Evolutionary conservation across 495 filamentous ascomycete species (phyloP).

Genomic region (Penicillium silybi): DNA sequence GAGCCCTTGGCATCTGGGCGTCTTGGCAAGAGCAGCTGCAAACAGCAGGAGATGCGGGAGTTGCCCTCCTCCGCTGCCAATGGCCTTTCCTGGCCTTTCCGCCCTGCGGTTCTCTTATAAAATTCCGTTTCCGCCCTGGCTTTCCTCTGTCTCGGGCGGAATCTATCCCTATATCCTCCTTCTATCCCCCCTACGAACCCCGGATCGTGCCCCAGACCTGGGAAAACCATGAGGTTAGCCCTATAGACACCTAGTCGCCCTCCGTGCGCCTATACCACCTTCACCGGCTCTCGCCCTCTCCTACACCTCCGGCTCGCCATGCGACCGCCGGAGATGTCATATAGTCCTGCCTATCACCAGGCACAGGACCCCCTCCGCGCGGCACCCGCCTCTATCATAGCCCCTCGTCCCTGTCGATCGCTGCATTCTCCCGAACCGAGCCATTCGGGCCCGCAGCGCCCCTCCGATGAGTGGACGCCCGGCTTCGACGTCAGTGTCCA

Average conservation of each 20-base stretch:
- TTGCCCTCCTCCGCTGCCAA: constrained; percentile 30
- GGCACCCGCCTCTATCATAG: constrained; percentile 15
- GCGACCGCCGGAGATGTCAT: constrained; percentile 40
- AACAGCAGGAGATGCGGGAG: constrained; percentile 21
- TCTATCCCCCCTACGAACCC: constrained; percentile 4
- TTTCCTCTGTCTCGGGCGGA: constrained; percentile 8
- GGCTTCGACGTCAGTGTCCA: constrained; percentile 14
- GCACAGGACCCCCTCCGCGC: constrained; percentile 25
- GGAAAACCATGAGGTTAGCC: constrained; percentile 39
- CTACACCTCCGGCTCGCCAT: constrained; percentile 24
- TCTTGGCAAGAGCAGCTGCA: constrained; percentile 37
- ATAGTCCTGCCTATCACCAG: constrained; percentile 39
- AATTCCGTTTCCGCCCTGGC: constrained; percentile 20
- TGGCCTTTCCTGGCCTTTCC: constrained; percentile 32
- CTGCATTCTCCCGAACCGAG: constrained; percentile 14
- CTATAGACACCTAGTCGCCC: constrained; percentile 24
- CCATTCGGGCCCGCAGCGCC: constrained; percentile 7
- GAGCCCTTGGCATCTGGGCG: constrained; percentile 46
- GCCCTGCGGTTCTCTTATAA: constrained; percentile 34
- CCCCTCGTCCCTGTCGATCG: constrained; percentile 21
- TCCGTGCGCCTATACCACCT: constrained; percentile 40
- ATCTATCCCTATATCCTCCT: constrained; percentile 7
- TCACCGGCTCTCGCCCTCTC: constrained; percentile 13
- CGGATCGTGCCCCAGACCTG: constrained; percentile 24
- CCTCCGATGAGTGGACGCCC: constrained; percentile 10